Evolutionary conservation across 345 rosid species (phyloP).

Genomic region (Geranium rotundifolium): DNA sequence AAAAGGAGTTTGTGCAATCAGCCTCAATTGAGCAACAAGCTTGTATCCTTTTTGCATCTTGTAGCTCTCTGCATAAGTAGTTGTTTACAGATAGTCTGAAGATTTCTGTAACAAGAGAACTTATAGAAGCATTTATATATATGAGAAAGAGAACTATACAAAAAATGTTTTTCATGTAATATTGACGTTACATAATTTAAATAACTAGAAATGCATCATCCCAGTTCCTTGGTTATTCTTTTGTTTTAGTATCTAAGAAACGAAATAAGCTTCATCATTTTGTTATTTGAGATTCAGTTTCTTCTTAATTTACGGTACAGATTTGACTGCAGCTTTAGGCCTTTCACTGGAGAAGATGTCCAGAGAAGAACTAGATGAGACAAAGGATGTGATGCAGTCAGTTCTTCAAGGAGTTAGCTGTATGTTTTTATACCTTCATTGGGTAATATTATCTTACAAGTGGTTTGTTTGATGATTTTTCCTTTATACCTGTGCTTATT

Average conservation of each 20-base stretch:
- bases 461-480: constrained; percentile 9
- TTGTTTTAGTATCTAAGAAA: background rate
- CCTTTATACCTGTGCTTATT: constrained; percentile 16
- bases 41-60: constrained; percentile 54
- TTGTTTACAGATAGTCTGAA: background rate
- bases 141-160: background rate
- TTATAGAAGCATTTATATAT: background rate
- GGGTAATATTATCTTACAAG: constrained; percentile 13
- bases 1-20: constrained; percentile 64
- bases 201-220: background rate
- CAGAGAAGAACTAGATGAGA: constrained; percentile 63
- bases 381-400: constrained; percentile 66
- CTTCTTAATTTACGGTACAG: constrained; percentile 36
- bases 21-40: constrained; percentile 81
- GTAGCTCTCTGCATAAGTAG: background rate
- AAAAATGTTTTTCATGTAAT: background rate
- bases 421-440: constrained; percentile 25
- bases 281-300: constrained; percentile 15
- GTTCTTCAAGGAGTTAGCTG: constrained; percentile 95
- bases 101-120: background rate
- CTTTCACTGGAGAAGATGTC: constrained; percentile 84
- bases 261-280: background rate
- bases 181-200: background rate
- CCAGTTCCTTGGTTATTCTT: constrained; percentile 1
- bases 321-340: constrained; percentile 80